Base-by-base conservation (phyloP, 805 yeast genomes). In the Candida mattraensis region DNA sequence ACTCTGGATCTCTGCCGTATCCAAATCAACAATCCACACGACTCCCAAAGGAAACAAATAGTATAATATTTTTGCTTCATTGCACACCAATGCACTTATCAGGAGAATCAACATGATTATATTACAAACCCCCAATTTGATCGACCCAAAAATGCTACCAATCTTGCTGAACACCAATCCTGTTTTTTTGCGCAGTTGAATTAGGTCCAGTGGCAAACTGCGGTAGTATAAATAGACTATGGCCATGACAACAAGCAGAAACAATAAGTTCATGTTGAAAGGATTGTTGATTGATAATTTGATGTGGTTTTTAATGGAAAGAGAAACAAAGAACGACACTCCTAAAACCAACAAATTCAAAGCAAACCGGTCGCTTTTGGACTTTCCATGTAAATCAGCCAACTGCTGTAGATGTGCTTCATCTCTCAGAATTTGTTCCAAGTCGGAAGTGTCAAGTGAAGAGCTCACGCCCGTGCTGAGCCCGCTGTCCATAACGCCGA, bases 61-160 rank as follows among this genome's bases (percentile, higher is more conserved):
- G 15, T 42, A 42, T 21, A 47, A 16, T 6, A 42, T 17, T n/a
- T 37, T 35, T 7, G 31, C 44, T 18, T 42, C 44, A n/a, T 37
- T 25, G 35, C 41, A 35, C 7, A 44, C 13, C 6, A 42, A 17
- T 7, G 47, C 45, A 18, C 47, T 36, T 9, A 37, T 33, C 11
- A 42, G 36, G 14, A 47, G 30, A 12, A 44, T 36, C 20, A 47
- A 30, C 30, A 45, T 30, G 16, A 42, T 36, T 13, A 37, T 41
- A 14, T 37, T 42, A 23, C 24, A 33, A 11, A 37, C 31, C 10
- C 42, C 33, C 28, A 40, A 33, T 17, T 33, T 30, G 25, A 37
- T 12, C 8, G 31, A 11, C 21, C 35, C 24, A 30, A 44, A 44
- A 11, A 24, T 33, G 10, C 22, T 21, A 7, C 37, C 36, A 9